Evolutionary conservation across 2,329 filamentous ascomycete species (phyloP), one percentile per base, ranked within the genome.

Genomic region (Calonectria leucothoes): DNA sequence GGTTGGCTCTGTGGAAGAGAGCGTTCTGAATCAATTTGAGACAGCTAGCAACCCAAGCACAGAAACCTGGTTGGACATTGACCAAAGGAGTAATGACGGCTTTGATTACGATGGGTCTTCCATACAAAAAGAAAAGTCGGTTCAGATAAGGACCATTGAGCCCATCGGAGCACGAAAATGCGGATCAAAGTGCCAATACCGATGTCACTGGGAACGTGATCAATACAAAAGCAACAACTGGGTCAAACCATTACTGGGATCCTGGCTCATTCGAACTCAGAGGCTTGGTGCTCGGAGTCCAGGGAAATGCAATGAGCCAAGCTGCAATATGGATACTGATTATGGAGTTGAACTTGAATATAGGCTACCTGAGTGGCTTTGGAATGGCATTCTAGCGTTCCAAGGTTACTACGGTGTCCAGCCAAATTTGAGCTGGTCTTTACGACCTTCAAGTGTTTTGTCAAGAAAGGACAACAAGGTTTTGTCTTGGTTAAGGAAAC

Each of bases 381-480:
- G 74, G 77, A n/a, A 51, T 4, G 67, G 75, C 0, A 31, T 69
- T 0, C 6, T 72, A 0, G 57, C 67, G 0, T 59, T 74, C 8
- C 20, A 72, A n/a, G 48, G 42, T 3, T 45, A 0, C 7, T 67
- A 17, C 31, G 10, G 45, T 37, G 42, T 29, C 3, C 35, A 51
- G 31, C 66, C 52, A 0, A 11, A 0, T 0, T 5, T 75, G 0
- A 64, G 1, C 15, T 6, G n/a, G 23, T 67, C 75, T 0, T 35
- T 79, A 1, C 77, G 72, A 0, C 55, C 25, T 6, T 15, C 74
- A 1, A 74, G 69, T 3, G 23, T 8, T 1, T 20, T 77, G 0
- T 0, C 1, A 1, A 15, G 0, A 0, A 0, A 0, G 0, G 0
- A 15, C 0, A 0, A 0, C 0, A 1, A 4, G 3, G 17, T 39